Conservation (phyloP, 1,284 basidiomycete species). For the Macrocystidia cucumis region DNA sequence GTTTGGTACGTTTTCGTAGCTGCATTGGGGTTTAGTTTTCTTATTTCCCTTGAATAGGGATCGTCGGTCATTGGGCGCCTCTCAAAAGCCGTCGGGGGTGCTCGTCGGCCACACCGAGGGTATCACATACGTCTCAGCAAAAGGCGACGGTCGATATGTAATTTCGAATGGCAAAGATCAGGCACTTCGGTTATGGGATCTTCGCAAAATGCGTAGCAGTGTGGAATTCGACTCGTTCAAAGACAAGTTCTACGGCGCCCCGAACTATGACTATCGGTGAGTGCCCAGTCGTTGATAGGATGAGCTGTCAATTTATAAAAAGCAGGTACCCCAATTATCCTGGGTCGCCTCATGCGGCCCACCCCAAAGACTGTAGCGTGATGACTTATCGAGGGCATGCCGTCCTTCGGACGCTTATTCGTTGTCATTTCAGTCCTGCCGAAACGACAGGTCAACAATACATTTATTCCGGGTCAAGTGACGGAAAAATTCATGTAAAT, state of each 20-base stretch:
- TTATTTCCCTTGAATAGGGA: slow-evolving; percentile 54
- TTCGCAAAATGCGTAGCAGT: slow-evolving; percentile 85
- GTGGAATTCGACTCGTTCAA: slow-evolving; percentile 58
- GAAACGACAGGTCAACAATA: slow-evolving; percentile 92
- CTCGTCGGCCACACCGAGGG: slow-evolving; percentile 95
- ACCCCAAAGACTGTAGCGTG: slow-evolving; percentile 86
- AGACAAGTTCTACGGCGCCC: slow-evolving; percentile 49
- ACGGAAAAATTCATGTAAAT: slow-evolving; percentile 76
- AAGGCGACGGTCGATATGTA: slow-evolving; percentile 91
- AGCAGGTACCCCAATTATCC: slow-evolving; percentile 60
- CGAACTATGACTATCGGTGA: slow-evolving; percentile 77
- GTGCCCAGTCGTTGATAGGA: slow-evolving; percentile 11
- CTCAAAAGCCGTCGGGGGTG: slow-evolving; percentile 83
- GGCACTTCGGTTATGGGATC: slow-evolving; percentile 86
- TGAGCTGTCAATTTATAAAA: slow-evolving; percentile 22
- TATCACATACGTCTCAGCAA: slow-evolving; percentile 84
- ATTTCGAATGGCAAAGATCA: slow-evolving; percentile 99
- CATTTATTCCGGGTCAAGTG: slow-evolving; percentile 87
- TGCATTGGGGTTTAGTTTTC: slow-evolving; percentile 12
- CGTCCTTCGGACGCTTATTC: slow-evolving; percentile 89
- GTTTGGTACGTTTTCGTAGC: slow-evolving; percentile 62
- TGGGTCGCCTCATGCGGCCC: slow-evolving; percentile 46
- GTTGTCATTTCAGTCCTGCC: slow-evolving; percentile 91
- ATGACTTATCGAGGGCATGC: slow-evolving; percentile 95
- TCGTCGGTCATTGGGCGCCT: slow-evolving; percentile 77